Conservation (phyloP, 805 yeast genomes). For the Cyberlindnera japonica region DNA sequence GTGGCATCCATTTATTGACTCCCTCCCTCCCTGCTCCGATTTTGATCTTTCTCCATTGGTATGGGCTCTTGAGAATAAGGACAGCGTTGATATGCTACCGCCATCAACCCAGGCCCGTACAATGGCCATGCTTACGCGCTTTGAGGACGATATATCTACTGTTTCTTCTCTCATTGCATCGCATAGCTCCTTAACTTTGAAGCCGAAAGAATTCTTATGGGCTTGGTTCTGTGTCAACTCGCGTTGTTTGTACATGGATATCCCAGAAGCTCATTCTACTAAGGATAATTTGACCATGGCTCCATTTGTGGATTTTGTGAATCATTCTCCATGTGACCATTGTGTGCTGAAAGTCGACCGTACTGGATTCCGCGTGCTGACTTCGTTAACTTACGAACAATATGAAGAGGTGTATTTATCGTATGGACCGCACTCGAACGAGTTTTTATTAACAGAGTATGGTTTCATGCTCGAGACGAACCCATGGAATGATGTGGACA, state of each 20-base stretch:
- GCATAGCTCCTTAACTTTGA: background rate
- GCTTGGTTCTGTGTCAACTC: constrained; percentile 89
- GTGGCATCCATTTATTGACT: constrained; percentile 68
- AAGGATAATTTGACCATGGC: constrained; percentile 83
- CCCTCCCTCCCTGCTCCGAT: constrained; percentile 56
- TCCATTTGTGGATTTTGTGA: constrained; percentile 85
- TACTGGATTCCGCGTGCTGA: constrained; percentile 51
- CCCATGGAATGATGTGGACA: constrained; percentile 67
- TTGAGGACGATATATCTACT: constrained; percentile 41
- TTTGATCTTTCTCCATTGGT: constrained; percentile 56
- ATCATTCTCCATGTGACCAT: constrained; percentile 55
- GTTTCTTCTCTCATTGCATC: constrained; percentile 28
- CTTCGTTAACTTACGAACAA: constrained; percentile 30
- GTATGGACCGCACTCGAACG: constrained; percentile 89
- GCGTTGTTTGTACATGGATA: constrained; percentile 78
- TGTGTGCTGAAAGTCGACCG: constrained; percentile 46
- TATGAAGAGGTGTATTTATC: constrained; percentile 63
- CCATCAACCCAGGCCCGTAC: constrained; percentile 37
- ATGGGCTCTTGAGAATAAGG: constrained; percentile 45
- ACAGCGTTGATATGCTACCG: constrained; percentile 39
- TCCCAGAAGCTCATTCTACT: constrained; percentile 48
- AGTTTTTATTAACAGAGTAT: constrained; percentile 77
- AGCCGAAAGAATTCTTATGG: constrained; percentile 42
- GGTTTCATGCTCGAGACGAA: constrained; percentile 66
- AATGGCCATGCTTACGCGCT: constrained; percentile 38